These are phyloP conservation scores for Serendipita sp. DNA, from an alignment of 768 basidiomycete genomes.

Conservation along the genomic window DNA sequence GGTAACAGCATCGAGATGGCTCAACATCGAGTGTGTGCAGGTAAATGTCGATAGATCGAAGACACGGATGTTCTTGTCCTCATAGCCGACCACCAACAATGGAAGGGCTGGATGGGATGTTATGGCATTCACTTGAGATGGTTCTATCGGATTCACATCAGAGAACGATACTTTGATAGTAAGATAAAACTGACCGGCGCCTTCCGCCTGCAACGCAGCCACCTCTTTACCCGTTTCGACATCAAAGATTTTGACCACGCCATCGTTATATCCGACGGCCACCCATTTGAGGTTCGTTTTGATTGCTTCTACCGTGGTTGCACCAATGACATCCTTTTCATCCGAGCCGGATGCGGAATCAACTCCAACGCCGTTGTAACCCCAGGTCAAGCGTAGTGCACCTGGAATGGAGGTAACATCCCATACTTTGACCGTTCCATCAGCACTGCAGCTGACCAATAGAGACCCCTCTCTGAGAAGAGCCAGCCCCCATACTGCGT, in stretches of 20 bases:
- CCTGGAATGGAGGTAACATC: slow-evolving; percentile 56
- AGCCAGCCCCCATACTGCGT: slow-evolving; percentile 92
- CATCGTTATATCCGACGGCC: slow-evolving; percentile 80
- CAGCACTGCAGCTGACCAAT: slow-evolving; percentile 79
- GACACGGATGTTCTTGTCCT: slow-evolving; percentile 84
- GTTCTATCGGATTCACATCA: slow-evolving; percentile 33
- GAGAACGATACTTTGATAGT: slow-evolving; percentile 30
- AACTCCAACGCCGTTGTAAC: slow-evolving; percentile 51
- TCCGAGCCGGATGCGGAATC: slow-evolving; percentile 20
- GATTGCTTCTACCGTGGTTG: slow-evolving; percentile 71
- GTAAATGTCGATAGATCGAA: slow-evolving; percentile 72
- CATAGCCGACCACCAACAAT: slow-evolving; percentile 76
- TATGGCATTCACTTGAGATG: slow-evolving; percentile 71
- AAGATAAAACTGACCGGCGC: slow-evolving; percentile 26
- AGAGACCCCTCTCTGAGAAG: slow-evolving; percentile 69
- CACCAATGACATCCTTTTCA: slow-evolving; percentile 36
- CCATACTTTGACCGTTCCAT: slow-evolving; percentile 90
- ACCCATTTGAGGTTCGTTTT: slow-evolving; percentile 73
- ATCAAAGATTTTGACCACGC: slow-evolving; percentile 80
- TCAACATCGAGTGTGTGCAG: slow-evolving; percentile 81
- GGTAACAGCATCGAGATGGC: slow-evolving; percentile 84
- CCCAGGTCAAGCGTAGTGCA: slow-evolving; percentile 62
- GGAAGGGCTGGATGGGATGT: slow-evolving; percentile 84
- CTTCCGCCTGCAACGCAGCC: slow-evolving; percentile 38
- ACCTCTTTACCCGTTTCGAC: slow-evolving; percentile 71